phyloP scores from a whole-genome alignment of 2,329 filamentous ascomycete genomes.

The Ceratocystis alfenasii region DNA sequence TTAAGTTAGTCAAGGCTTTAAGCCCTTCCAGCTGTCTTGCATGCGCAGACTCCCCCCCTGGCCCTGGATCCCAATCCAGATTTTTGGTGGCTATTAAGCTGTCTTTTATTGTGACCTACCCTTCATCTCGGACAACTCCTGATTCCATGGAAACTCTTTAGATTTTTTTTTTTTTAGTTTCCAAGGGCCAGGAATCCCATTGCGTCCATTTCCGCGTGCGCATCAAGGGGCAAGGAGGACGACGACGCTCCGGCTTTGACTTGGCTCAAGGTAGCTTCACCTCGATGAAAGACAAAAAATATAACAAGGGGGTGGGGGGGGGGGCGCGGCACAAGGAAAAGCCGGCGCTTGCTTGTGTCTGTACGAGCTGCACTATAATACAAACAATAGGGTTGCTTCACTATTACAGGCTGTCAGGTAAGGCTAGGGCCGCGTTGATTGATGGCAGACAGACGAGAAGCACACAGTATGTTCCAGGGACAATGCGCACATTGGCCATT shows the following conservation, averaged over 20 bases:
- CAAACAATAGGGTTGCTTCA: too few relatives aligned
- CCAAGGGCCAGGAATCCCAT: too few relatives aligned
- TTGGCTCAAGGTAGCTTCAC: too few relatives aligned
- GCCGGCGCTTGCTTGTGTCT: too few relatives aligned
- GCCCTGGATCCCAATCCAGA: not conserved
- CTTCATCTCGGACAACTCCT: constrained; percentile 7
- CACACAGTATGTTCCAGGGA: not conserved
- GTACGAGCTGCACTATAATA: too few relatives aligned
- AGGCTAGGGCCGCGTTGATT: too few relatives aligned
- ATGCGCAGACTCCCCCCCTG: not conserved
- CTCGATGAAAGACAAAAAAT: too few relatives aligned
- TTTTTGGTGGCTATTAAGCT: not conserved
- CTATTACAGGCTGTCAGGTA: too few relatives aligned
- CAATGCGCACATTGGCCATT: not conserved
- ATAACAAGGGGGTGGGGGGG: too few relatives aligned
- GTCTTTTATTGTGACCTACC: constrained; percentile 3
- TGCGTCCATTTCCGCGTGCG: not conserved
- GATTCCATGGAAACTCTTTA: not conserved
- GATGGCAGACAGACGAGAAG: not conserved
- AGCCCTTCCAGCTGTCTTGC: not conserved
- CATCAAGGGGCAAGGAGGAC: not conserved
- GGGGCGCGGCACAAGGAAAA: too few relatives aligned
- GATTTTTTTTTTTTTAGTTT: not conserved
- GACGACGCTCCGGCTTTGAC: too few relatives aligned
- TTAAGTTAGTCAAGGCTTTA: not conserved